Evolutionary conservation across 2,329 filamentous ascomycete genomes (phyloP).

Genomic region (Phaeosphaeria sp.): DNA sequence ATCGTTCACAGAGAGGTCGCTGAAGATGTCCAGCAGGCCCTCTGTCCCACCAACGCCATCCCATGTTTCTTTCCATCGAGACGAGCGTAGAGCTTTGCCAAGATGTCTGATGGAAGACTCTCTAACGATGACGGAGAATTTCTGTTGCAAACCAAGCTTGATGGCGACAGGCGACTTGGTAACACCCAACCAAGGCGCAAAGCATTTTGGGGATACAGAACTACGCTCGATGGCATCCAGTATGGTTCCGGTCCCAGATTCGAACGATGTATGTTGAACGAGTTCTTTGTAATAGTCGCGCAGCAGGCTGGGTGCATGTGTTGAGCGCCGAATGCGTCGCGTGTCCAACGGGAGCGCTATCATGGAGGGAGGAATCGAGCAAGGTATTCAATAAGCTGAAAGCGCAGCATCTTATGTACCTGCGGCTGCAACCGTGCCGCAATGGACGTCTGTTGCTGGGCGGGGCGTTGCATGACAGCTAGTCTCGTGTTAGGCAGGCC

Average conservation of each 20-base stretch:
- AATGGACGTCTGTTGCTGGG: not conserved
- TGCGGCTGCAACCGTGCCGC: not conserved
- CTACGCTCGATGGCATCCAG: constrained; percentile 18
- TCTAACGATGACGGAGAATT: constrained; percentile 29
- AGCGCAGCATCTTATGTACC: not conserved
- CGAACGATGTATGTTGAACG: not conserved
- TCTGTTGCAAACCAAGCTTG: constrained; percentile 27
- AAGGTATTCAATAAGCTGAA: not conserved
- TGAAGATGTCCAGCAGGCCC: constrained; percentile 33
- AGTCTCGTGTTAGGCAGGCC: not conserved
- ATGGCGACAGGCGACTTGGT: constrained; percentile 24
- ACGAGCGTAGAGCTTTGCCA: constrained; percentile 18
- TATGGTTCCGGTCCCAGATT: constrained; percentile 11
- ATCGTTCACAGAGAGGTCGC: constrained; percentile 34
- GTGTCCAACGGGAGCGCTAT: constrained; percentile 9
- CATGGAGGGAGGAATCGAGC: not conserved
- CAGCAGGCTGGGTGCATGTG: constrained; percentile 6
- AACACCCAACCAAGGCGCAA: constrained; percentile 35
- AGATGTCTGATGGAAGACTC: constrained; percentile 26
- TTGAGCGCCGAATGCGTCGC: constrained; percentile 10
- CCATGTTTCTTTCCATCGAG: constrained; percentile 34
- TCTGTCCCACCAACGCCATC: constrained; percentile 31
- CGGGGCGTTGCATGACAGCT: not conserved
- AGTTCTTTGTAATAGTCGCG: constrained; percentile 13
- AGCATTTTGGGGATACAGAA: constrained; percentile 24